phyloP scores from a whole-genome alignment of 2,329 filamentous ascomycete genomes.

The Ascochyta pisi region DNA sequence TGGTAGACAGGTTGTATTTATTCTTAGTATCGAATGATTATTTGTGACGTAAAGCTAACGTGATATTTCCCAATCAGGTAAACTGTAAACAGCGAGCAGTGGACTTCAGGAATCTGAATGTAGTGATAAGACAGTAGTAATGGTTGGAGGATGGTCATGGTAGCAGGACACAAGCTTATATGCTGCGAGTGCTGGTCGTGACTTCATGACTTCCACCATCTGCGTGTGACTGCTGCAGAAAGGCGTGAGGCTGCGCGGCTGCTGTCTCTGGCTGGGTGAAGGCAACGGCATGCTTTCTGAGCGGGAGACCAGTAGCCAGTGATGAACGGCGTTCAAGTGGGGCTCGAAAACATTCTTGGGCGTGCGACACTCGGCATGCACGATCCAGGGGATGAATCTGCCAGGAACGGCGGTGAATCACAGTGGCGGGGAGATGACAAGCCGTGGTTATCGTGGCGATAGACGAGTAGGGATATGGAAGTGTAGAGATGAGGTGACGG shows the following conservation, averaged over 20 bases:
- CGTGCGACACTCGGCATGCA: slow-evolving; percentile 6
- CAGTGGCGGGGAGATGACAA: background rate
- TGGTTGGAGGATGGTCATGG: background rate
- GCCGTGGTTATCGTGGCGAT: slow-evolving; percentile 9
- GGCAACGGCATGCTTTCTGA: slow-evolving; percentile 9
- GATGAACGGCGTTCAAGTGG: slow-evolving; percentile 10
- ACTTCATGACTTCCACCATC: background rate
- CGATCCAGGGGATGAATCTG: slow-evolving; percentile 2
- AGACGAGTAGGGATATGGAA: background rate
- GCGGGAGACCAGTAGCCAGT: slow-evolving; percentile 14
- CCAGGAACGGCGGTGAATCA: background rate
- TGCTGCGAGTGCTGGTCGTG: background rate
- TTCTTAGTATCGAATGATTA: slow-evolving; percentile 8
- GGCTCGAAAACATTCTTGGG: background rate
- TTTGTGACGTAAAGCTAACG: slow-evolving; percentile 17
- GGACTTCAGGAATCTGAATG: background rate
- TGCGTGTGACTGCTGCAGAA: slow-evolving; percentile 4
- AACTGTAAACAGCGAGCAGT: background rate
- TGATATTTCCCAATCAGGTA: slow-evolving; percentile 9
- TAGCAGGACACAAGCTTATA: background rate
- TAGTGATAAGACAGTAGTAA: background rate
- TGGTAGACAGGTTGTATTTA: slow-evolving; percentile 1
- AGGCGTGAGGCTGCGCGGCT: slow-evolving; percentile 7
- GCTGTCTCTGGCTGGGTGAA: slow-evolving; percentile 5
- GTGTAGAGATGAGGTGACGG: slow-evolving; percentile 1